phyloP scores from a whole-genome alignment of 139 green algal genomes.

The Volvox africanus region DNA sequence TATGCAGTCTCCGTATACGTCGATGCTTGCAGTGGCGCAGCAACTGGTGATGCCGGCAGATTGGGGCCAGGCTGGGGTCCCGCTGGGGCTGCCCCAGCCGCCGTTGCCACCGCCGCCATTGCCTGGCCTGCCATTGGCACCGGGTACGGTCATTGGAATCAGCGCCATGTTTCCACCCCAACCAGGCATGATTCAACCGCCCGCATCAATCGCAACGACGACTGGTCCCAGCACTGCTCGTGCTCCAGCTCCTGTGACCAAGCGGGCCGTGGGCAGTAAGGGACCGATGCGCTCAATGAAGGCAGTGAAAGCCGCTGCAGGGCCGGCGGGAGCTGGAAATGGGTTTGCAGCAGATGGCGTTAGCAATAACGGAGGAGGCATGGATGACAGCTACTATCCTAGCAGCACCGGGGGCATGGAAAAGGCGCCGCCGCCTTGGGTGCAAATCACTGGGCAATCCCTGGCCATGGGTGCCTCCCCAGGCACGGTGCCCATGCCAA shows the following conservation, averaged over 20 bases:
- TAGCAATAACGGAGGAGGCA: no score
- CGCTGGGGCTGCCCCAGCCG: not conserved
- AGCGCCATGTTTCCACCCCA: not conserved
- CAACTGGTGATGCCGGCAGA: not conserved
- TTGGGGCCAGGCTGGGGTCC: not conserved
- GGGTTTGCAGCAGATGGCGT: no score
- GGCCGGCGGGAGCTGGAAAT: not conserved
- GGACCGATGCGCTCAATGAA: not conserved
- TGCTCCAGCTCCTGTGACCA: not conserved
- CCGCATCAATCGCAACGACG: not conserved
- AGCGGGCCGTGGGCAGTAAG: not conserved
- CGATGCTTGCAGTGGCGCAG: not conserved
- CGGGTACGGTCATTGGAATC: no score
- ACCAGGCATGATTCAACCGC: not conserved
- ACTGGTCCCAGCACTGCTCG: not conserved
- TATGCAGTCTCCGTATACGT: no score
- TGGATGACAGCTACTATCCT: not conserved
- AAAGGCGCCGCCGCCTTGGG: not conserved
- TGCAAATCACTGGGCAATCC: not conserved
- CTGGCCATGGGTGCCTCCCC: not conserved
- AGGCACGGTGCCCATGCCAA: constrained; percentile 5
- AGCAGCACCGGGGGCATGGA: not conserved
- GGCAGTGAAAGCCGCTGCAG: not conserved
- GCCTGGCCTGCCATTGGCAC: not conserved
- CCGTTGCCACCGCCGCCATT: not conserved